Conservation (phyloP, 1,284 basidiomycete species). For the Bjerkandera adusta region DNA sequence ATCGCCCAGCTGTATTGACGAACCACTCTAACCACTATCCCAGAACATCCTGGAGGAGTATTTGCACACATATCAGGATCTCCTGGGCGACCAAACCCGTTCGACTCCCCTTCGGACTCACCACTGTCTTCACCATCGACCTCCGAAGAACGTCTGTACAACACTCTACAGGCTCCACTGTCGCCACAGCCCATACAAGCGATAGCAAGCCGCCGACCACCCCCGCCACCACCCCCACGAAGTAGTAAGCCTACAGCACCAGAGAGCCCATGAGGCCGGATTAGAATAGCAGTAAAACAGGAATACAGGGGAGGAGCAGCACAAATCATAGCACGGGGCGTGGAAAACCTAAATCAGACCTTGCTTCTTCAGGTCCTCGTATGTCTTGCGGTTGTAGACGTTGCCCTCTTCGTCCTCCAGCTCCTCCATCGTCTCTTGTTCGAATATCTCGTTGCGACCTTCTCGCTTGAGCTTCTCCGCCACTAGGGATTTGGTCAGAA, state of each 20-base stretch:
- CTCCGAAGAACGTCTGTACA: slow-evolving; percentile 78
- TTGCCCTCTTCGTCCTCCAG: slow-evolving; percentile 97
- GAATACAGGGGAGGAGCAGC: slow-evolving; percentile 9
- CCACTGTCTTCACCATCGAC: slow-evolving; percentile 72
- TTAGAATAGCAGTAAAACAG: neutral
- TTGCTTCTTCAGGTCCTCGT: slow-evolving; percentile 90
- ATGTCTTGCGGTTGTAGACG: slow-evolving; percentile 90
- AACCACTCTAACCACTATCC: slow-evolving; percentile 4
- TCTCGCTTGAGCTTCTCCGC: slow-evolving; percentile 96
- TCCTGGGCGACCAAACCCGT: slow-evolving; percentile 55
- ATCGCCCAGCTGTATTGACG: neutral
- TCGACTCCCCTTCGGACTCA: slow-evolving; percentile 63
- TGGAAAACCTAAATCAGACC: slow-evolving; percentile 65
- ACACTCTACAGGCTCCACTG: slow-evolving; percentile 63
- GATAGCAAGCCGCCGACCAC: slow-evolving; percentile 35
- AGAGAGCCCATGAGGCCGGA: slow-evolving; percentile 8
- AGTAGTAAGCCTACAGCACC: slow-evolving; percentile 15
- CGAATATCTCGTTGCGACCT: slow-evolving; percentile 86
- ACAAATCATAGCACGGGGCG: slow-evolving; percentile 1
- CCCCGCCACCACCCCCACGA: slow-evolving; percentile 36
- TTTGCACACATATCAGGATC: slow-evolving; percentile 42
- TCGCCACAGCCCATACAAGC: slow-evolving; percentile 30
- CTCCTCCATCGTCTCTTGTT: slow-evolving; percentile 94
- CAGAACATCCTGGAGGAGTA: slow-evolving; percentile 66
- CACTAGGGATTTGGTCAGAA: slow-evolving; percentile 46